phyloP scores from a whole-genome alignment of 2,329 filamentous ascomycete species.

The Fusarium vanettenii region DNA sequence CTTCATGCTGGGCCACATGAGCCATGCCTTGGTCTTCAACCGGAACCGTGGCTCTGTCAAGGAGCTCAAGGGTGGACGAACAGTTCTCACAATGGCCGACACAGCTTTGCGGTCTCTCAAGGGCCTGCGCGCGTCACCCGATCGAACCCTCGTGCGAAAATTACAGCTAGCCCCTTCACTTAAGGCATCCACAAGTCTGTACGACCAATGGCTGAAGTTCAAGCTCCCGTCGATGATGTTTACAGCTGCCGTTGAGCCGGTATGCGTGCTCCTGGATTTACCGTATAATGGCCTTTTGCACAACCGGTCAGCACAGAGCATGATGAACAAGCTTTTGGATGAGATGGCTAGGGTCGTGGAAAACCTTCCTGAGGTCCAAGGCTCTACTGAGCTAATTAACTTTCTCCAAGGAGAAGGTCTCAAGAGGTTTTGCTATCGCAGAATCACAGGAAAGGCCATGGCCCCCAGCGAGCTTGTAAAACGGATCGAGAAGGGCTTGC shows the following conservation, averaged over 20 bases:
- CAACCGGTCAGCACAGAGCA: conserved; percentile 72
- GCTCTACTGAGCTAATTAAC: conserved; percentile 66
- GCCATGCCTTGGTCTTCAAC: conserved; percentile 58
- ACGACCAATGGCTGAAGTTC: conserved; percentile 68
- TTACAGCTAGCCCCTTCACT: conserved; percentile 39
- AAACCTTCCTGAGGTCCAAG: conserved; percentile 78
- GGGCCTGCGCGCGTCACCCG: conserved; percentile 28
- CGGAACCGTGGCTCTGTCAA: conserved; percentile 53
- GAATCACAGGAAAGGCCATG: conserved; percentile 58
- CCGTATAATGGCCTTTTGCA: conserved; percentile 77
- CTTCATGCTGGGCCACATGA: conserved; percentile 77
- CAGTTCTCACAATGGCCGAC: conserved; percentile 44
- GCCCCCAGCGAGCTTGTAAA: conserved; percentile 73
- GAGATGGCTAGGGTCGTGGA: conserved; percentile 81
- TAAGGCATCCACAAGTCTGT: conserved; percentile 35
- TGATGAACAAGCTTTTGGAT: conserved; percentile 77
- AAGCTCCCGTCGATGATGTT: conserved; percentile 86
- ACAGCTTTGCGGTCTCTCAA: conserved; percentile 24
- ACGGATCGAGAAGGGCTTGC: conserved; percentile 69
- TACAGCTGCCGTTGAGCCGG: conserved; percentile 80
- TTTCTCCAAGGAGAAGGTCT: conserved; percentile 70
- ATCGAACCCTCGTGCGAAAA: conserved; percentile 35
- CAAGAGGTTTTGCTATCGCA: conserved; percentile 65
- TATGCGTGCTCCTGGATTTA: conserved; percentile 83
- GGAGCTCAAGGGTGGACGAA: conserved; percentile 49